Base-by-base conservation (phyloP, 768 basidiomycete genomes). In the Mycena chlorophos region DNA sequence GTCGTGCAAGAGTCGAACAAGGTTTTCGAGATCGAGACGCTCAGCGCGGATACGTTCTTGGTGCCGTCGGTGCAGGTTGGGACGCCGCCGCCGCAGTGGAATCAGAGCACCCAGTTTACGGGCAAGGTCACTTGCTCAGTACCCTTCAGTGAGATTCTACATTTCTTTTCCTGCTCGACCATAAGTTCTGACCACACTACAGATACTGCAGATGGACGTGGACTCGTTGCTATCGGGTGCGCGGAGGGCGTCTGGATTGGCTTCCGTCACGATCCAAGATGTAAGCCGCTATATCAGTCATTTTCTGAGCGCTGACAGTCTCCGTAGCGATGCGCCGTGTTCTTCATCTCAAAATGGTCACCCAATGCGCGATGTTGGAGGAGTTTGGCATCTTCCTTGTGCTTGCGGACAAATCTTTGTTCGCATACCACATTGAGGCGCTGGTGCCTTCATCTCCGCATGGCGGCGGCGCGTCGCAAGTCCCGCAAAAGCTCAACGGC, bases 181-280 rank as follows among this genome's bases (percentile, higher is more conserved):
- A n/a, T 3, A n/a, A 8, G 19, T 31, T 40, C 31, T 47, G 22
- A 8, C 37, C 8, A 60, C 40, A 25, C 51, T 63, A 25, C 45
- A 96, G 94, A 82, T 57, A 96, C 94, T 4, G 76, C 86, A 5
- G 94, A 98, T 67, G 87, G 88, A 5, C 84, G 93, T 23, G 85
- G 85, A 8, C 79, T 99, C 13, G 89, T 98, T 39, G 93, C 95
- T 0, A 87, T 98, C 63, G 97, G 95, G 8, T 97, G 94, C 69
- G 88, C 89, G 0, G 94, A 97, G 66, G 97, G 97, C 30, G 93
- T 98, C 5, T 99, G 94, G 92, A 97, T 98, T 65, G 96, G 96
- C 0, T 89, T 94, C 73, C 83, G 92, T 38, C 89, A 92, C 60
- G 90, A 96, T 69, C 88, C 94, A 2, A 77, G 81, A 68, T 94